These are phyloP conservation scores for Apiospora saccharicola DNA, from an alignment of 2,329 filamentous ascomycete genomes.

Conservation along the genomic window DNA sequence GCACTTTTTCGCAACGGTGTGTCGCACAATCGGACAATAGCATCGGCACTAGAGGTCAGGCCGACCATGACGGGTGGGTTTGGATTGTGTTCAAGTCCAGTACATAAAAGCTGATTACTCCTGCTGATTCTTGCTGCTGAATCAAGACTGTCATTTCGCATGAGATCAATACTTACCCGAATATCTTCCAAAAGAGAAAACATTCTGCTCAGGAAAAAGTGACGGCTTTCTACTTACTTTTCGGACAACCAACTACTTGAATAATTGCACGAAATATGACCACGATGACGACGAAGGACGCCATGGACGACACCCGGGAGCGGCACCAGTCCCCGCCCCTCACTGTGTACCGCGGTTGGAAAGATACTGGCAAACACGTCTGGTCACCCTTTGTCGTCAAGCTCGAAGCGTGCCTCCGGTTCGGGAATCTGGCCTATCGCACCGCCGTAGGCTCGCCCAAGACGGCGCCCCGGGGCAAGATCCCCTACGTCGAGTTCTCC, in stretches of 20 bases:
- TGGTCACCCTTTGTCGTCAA: slow-evolving; percentile 71
- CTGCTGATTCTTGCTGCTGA: background rate
- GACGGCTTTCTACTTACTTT: too few species aligned
- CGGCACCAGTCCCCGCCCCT: slow-evolving; percentile 36
- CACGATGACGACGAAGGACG: too few species aligned
- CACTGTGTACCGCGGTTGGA: slow-evolving; percentile 60
- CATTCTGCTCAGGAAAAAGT: too few species aligned
- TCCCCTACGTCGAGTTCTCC: slow-evolving; percentile 59
- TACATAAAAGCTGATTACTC: background rate
- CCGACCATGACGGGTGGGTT: background rate
- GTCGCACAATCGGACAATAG: background rate
- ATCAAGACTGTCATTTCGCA: background rate
- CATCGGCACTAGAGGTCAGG: background rate
- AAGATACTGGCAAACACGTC: slow-evolving; percentile 49
- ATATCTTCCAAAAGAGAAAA: background rate
- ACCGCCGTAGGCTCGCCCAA: slow-evolving; percentile 52
- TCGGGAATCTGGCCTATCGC: slow-evolving; percentile 56
- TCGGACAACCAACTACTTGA: too few species aligned
- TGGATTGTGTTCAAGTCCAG: background rate
- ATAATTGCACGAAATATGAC: too few species aligned
- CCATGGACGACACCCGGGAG: too few species aligned
- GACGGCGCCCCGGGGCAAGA: slow-evolving; percentile 62
- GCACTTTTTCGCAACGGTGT: background rate
- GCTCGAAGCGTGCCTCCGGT: slow-evolving; percentile 67
- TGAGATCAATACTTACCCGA: background rate